Conservation (phyloP, 495 filamentous ascomycete species). For the Clavariopsis aquatica region DNA sequence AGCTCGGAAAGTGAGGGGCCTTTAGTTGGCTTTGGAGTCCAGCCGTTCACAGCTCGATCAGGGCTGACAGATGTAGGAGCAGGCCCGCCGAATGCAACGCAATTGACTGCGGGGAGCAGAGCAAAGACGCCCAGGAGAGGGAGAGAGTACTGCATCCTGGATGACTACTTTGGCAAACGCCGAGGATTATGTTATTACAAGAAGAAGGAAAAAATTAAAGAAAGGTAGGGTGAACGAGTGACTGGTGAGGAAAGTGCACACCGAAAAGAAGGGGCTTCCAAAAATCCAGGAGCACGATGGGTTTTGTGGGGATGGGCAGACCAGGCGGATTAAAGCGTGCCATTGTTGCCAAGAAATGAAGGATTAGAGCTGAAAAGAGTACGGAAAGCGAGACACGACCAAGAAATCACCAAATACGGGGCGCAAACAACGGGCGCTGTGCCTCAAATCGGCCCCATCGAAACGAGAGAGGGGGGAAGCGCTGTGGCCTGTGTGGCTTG, state of each 20-base stretch:
- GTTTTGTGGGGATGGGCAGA: not conserved
- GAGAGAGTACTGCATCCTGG: slow-evolving; percentile 18
- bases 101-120: slow-evolving; percentile 14
- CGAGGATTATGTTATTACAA: not conserved
- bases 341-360: not conserved
- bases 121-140: slow-evolving; percentile 17
- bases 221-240: slow-evolving; percentile 17
- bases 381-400: slow-evolving; percentile 4
- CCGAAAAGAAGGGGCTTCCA: not conserved
- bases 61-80: slow-evolving; percentile 18
- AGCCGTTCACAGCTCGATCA: slow-evolving; percentile 16
- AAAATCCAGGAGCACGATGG: slow-evolving; percentile 3
- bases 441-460: not conserved
- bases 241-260: slow-evolving; percentile 8
- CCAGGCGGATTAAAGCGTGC: slow-evolving; percentile 3
- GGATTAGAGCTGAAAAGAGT: slow-evolving; percentile 10
- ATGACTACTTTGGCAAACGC: not conserved
- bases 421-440: not conserved
- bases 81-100: slow-evolving; percentile 33
- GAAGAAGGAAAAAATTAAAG: not conserved
- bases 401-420: not conserved
- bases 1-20: slow-evolving; percentile 30
- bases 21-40: slow-evolving; percentile 30
- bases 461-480: not conserved
- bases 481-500: slow-evolving; percentile 10